Percentiles rank a stretch among this genome's conserved stretches.
phyloP scores from a whole-genome alignment of 2,329 filamentous ascomycete genomes.

The Penicillium janthinellum region DNA sequence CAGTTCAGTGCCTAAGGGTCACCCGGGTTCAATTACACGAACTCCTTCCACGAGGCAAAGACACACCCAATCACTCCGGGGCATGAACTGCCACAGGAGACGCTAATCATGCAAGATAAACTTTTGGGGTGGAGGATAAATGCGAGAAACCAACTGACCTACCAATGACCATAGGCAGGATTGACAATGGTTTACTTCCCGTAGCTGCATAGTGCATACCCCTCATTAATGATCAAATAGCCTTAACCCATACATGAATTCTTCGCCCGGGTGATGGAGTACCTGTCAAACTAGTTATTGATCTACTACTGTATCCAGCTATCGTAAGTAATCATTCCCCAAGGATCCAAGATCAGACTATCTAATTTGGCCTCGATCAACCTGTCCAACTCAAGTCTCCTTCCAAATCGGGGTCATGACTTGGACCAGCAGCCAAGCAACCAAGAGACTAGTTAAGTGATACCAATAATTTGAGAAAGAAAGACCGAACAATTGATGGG shows the following conservation, averaged over 20 bases:
- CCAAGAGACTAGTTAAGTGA: not conserved
- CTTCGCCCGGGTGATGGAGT: not conserved
- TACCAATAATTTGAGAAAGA: not conserved
- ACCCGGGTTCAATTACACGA: not conserved
- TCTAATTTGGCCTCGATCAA: not conserved
- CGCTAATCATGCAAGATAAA: conserved; percentile 25
- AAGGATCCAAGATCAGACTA: not conserved
- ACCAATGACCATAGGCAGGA: not conserved
- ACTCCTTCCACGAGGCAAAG: conserved; percentile 4
- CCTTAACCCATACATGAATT: not conserved
- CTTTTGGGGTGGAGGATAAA: conserved; percentile 4
- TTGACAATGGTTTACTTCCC: not conserved
- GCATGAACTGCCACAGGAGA: not conserved
- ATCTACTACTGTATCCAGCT: not conserved
- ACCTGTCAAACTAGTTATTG: not conserved
- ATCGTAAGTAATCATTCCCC: not conserved
- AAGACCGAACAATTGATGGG: not conserved
- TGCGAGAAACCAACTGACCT: not conserved
- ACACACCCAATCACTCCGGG: conserved; percentile 13
- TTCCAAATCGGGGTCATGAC: not conserved
- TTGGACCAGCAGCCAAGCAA: not conserved
- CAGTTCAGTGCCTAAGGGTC: not conserved
- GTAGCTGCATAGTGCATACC: not conserved
- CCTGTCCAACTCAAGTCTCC: not conserved
- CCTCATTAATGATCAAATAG: not conserved